These are phyloP conservation scores for Claviceps sp. DNA, from an alignment of 2,329 filamentous ascomycete species.

Conservation along the genomic window DNA sequence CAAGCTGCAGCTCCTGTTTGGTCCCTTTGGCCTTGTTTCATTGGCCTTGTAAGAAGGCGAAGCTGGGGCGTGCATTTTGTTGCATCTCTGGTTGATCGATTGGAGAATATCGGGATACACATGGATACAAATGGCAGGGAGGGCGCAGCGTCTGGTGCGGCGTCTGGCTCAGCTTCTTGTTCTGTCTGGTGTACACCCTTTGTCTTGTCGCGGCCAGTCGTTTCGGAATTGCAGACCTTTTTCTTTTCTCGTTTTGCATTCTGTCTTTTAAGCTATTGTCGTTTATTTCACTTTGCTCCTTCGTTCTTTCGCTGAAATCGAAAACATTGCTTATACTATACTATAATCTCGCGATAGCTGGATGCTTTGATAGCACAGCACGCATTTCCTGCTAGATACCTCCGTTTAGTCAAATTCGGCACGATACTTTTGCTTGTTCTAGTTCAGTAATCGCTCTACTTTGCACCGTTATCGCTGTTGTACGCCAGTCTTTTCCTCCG, in stretches of 20 bases:
- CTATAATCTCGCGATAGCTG: not conserved
- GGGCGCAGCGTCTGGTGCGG: not conserved
- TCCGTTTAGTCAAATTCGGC: not conserved
- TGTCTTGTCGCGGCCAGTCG: no score
- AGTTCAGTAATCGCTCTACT: not conserved
- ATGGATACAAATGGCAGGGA: slow-evolving; percentile 2
- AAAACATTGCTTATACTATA: no score
- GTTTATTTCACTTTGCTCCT: no score
- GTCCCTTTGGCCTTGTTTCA: no score
- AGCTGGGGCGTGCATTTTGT: not conserved
- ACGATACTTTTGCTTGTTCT: not conserved
- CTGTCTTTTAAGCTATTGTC: no score
- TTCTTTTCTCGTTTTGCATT: no score
- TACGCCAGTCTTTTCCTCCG: not conserved
- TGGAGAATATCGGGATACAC: not conserved
- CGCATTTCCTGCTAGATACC: not conserved
- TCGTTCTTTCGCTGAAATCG: no score
- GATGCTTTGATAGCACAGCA: not conserved
- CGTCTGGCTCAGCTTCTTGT: slow-evolving; percentile 3
- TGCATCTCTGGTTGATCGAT: no score
- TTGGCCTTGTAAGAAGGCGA: not conserved
- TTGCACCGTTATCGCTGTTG: not conserved
- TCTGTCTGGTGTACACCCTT: not conserved
- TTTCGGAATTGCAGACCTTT: no score
- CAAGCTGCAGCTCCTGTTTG: no score